A percentile compares a stretch with the other conserved stretches of the same genome.
Conservation (phyloP, 495 filamentous ascomycete genomes). For the Neurospora tetrasperma region DNA sequence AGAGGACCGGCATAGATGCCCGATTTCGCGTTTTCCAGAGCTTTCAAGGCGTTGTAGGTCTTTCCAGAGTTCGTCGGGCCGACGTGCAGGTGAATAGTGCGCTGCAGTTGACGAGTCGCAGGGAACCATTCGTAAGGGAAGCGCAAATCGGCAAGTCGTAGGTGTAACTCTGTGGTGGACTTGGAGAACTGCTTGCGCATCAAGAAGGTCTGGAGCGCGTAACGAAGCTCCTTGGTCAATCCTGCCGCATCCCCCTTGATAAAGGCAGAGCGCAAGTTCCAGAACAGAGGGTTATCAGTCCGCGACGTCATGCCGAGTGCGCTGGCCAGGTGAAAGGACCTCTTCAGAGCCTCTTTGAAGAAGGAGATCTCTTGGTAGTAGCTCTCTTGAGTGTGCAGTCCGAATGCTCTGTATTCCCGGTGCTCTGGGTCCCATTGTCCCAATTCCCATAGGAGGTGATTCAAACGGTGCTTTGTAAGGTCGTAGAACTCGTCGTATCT, state of each 20-base stretch:
- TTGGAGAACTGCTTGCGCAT: conserved; percentile 25
- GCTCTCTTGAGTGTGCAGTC: conserved; percentile 17
- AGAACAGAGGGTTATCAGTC: conserved; percentile 39
- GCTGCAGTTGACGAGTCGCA: conserved; percentile 60
- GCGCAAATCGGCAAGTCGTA: conserved; percentile 62
- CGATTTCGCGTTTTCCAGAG: conserved; percentile 61
- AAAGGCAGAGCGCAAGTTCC: conserved; percentile 47
- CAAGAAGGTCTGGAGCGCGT: conserved; percentile 47
- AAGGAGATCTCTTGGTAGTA: conserved; percentile 24
- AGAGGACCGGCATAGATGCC: conserved; percentile 91
- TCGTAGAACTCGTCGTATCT: conserved; percentile 21
- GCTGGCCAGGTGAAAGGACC: conserved; percentile 26
- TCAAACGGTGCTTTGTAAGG: conserved; percentile 16
- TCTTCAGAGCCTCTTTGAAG: conserved; percentile 27
- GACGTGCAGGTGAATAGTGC: conserved; percentile 86
- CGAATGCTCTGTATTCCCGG: conserved; percentile 24
- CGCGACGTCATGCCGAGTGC: conserved; percentile 19
- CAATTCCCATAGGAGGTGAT: conserved; percentile 7
- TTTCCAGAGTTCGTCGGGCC: conserved; percentile 98
- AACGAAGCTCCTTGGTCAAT: conserved; percentile 47
- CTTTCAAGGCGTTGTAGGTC: conserved; percentile 86
- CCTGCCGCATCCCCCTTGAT: conserved; percentile 35
- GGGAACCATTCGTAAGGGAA: conserved; percentile 91
- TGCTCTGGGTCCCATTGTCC: conserved; percentile 5
- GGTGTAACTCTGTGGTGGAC: conserved; percentile 40